Base-by-base conservation (phyloP, 2,329 filamentous ascomycete species). In the Thermomyces lanuginosus region DNA sequence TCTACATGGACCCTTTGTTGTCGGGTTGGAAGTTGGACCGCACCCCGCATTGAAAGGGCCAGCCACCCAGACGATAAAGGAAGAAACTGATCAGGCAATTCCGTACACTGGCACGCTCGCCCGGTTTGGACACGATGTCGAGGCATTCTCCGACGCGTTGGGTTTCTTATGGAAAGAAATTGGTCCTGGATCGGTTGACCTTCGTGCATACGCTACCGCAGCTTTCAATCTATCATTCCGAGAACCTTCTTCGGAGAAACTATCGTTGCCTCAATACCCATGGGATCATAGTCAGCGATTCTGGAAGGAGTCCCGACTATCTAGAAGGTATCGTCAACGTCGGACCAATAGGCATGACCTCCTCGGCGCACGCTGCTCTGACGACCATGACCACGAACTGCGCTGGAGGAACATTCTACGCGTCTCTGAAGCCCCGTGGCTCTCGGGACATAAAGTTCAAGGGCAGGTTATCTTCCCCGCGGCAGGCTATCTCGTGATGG, bases 351-450 rank as follows among this genome's bases (percentile, higher is more conserved):
- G 23, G 2, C 24, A 30, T 8, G 33, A 36, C 6, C 15, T 39
- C 6, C 15, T 38, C 4, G 37, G 35, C 13, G 6, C 11, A 3
- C 16, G 24, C 12, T 27, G 39, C 5, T 22, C 41, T 1, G 43
- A 45, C 8, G 32, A 29, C 8, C 39, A 31, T 22, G 37, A 35
- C 8, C 24, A 30, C 3, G 39, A 44, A 22, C 12, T 41, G 8
- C 41, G 40, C 10, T 53, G 49, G 49, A 34, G 41, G 8, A 51
- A 51, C 20, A 33, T 43, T 20, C 33, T 55, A 4, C 32, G 37
- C 4, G 30, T 42, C 1, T 28, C 28, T 3, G 49, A 55, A 23
- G 33, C 52, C 6, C 37, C 45, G 1, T 55, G 51, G 52, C 29
- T 55, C 4, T 20, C 16, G 3, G 44, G 44, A 26, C 52, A 56